Evolutionary conservation across 345 rosid species (phyloP).

Genomic region (Brassica incana): DNA sequence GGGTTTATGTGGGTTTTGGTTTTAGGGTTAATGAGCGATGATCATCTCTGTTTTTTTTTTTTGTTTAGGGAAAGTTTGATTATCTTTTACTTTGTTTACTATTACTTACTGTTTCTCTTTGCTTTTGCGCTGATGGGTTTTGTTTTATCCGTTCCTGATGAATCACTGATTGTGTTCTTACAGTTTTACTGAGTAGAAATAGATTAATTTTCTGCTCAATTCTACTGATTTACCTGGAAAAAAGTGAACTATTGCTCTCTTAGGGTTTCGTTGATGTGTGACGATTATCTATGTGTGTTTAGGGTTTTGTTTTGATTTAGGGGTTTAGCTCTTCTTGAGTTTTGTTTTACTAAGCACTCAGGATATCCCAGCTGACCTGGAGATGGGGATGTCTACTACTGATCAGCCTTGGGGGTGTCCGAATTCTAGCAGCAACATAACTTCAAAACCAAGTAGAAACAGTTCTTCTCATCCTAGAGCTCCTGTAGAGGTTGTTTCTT

Average conservation of each 20-base stretch:
- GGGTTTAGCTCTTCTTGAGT: too few relatives aligned
- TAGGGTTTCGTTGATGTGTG: too few relatives aligned
- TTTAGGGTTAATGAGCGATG: conserved; percentile 12
- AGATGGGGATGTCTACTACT: conserved; percentile 38
- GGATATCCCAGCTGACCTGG: conserved; percentile 55
- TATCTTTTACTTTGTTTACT: neutral
- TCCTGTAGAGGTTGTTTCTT: conserved; percentile 3
- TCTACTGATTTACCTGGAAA: conserved; percentile 5
- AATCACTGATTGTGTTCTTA: neutral
- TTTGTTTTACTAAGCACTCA: conserved; percentile 39
- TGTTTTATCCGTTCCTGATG: neutral
- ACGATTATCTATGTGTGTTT: too few relatives aligned
- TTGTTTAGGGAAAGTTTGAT: conserved; percentile 14
- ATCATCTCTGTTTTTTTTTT: conserved; percentile 16
- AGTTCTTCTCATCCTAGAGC: conserved; percentile 7
- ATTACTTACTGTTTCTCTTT: neutral
- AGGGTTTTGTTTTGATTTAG: conserved; percentile 1
- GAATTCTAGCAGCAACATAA: conserved; percentile 26
- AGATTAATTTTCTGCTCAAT: neutral
- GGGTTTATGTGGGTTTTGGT: neutral
- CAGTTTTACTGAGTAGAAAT: neutral
- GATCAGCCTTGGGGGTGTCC: conserved; percentile 49
- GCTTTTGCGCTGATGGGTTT: neutral
- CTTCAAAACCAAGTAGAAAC: conserved; percentile 19
- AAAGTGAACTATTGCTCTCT: neutral